Evolutionary conservation across 2,329 filamentous ascomycete species (phyloP).

Genomic region (Fusarium cicatricum): DNA sequence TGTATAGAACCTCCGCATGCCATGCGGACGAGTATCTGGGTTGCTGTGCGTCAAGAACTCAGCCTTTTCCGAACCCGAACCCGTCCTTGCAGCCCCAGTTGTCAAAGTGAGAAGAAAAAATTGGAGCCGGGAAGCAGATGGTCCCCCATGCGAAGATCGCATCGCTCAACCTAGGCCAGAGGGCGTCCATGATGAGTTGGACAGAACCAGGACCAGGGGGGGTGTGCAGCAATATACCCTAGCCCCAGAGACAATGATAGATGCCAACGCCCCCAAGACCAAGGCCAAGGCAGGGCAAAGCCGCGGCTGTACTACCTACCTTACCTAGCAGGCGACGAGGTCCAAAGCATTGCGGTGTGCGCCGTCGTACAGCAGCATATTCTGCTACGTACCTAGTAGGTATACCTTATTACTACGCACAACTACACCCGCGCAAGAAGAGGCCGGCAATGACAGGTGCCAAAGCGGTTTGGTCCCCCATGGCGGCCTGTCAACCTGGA

Average conservation of each 20-base stretch:
- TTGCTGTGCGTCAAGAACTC: neutral
- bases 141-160: constrained; percentile 42
- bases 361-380: constrained; percentile 30
- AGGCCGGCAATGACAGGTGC: constrained; percentile 33
- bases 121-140: constrained; percentile 37
- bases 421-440: neutral
- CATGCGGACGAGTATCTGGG: neutral
- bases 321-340: constrained; percentile 15
- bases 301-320: constrained; percentile 30
- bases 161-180: constrained; percentile 35
- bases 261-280: constrained; percentile 35
- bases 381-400: neutral
- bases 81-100: constrained; percentile 17
- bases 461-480: constrained; percentile 26
- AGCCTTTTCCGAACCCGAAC: neutral
- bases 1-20: neutral
- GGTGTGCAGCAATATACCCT: constrained; percentile 27
- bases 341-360: constrained; percentile 35
- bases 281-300: constrained; percentile 24
- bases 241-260: constrained; percentile 27
- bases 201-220: constrained; percentile 14
- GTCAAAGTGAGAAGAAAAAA: constrained; percentile 26
- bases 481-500: constrained; percentile 17
- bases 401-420: too few species aligned
- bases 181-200: constrained; percentile 31